Percentiles rank a stretch among this genome's conserved stretches.
Conservation (phyloP, 2,329 filamentous ascomycete species). For the Venturia aucupariae region DNA sequence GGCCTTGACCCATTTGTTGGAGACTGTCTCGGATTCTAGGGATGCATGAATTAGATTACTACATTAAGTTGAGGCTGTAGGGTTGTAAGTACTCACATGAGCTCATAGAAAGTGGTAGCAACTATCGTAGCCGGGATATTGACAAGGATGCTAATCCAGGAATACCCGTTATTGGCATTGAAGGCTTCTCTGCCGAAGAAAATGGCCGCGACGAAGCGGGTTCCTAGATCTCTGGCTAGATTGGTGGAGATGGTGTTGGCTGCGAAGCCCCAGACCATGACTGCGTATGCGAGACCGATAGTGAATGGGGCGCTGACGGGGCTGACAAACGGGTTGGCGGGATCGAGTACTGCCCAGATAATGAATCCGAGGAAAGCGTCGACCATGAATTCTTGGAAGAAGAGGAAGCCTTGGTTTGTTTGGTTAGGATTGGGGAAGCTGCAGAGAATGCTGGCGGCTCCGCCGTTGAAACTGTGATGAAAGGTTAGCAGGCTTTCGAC, state of each 20-base stretch:
- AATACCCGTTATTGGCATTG: constrained; percentile 35
- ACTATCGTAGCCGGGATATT: constrained; percentile 50
- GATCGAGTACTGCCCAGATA: constrained; percentile 50
- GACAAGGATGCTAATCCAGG: constrained; percentile 46
- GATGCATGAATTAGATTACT: not conserved
- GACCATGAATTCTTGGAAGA: constrained; percentile 52
- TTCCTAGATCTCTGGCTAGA: constrained; percentile 49
- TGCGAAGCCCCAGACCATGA: constrained; percentile 49
- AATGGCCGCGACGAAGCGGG: constrained; percentile 49
- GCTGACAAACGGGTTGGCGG: constrained; percentile 48
- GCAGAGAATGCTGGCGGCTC: constrained; percentile 47
- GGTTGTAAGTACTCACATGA: constrained; percentile 25
- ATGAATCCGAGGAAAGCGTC: constrained; percentile 47
- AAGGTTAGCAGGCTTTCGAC: constrained; percentile 33
- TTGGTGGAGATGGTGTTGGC: constrained; percentile 48
- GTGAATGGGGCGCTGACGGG: constrained; percentile 41
- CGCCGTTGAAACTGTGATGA: constrained; percentile 30
- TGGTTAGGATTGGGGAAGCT: constrained; percentile 43
- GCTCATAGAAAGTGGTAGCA: constrained; percentile 46
- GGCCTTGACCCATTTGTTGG: constrained; percentile 41
- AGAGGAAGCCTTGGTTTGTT: constrained; percentile 46
- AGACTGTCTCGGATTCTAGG: constrained; percentile 40
- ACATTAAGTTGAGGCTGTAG: too few relatives aligned
- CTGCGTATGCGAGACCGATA: constrained; percentile 47
- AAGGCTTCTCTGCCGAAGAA: constrained; percentile 47